Evolutionary conservation across 352 stramenopile genomes (phyloP), one percentile per base, ranked within the genome.

Genomic region (Pythium rishiriense): DNA sequence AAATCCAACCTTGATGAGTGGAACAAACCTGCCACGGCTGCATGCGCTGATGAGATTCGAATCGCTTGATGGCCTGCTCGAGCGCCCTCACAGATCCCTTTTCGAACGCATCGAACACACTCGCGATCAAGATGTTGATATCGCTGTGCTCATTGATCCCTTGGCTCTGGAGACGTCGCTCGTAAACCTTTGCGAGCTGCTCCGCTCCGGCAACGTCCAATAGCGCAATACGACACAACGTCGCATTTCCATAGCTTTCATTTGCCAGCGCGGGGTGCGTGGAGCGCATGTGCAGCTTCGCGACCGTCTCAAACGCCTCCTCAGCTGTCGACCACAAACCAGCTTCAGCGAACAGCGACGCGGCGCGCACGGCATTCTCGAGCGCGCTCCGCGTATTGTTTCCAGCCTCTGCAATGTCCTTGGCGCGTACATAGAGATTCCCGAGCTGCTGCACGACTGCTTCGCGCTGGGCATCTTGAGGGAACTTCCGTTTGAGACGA

Each of bases 11-110:
- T n/a, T n/a, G n/a, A n/a, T 39, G 4, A 39, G 33, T 21, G 14
- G n/a, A 6, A 19, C 59, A 56, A 62, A 91, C 83, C 76, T 93
- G 83, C 83, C 83, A 93, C 24, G 78, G 76, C 21, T 74, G 65
- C 26, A 93, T 62, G 37, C 72, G 70, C 29, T 81, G 72, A 2
- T 31, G 64, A 28, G 70, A 67, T 52, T 85, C 66, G 51, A 85
- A 90, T 4, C 69, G 71, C 62, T 86, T 79, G 15, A 75, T 79
- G 12, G 78, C 63, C 3, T 45, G 28, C 29, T 64, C 55, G 8
- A 70, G 29, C 8, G 51, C 21, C 21, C 33, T 28, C 5, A 58
- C 35, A 12, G 62, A 68, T 28, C 62, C 55, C 39, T 57, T 63
- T 11, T 68, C 62, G 24, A 43, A 67, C 17, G 83, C 77, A 48